phyloP scores from a whole-genome alignment of 352 stramenopile genomes.

The Lagenidium sp. region DNA sequence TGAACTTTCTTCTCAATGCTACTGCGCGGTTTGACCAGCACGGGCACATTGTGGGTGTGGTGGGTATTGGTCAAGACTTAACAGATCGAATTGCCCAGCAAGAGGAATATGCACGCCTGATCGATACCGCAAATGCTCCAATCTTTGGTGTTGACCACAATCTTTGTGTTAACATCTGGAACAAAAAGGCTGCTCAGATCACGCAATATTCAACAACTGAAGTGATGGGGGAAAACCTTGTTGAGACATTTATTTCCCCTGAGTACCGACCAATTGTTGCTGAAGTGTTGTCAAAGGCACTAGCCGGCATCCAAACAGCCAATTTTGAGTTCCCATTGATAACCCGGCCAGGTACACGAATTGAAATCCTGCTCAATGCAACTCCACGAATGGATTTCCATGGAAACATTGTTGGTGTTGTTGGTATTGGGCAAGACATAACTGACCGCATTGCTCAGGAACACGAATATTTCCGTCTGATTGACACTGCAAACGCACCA shows the following conservation, averaged over 20 bases:
- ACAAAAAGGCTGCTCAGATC: slow-evolving; percentile 83
- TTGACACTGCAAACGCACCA: slow-evolving; percentile 70
- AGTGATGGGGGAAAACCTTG: slow-evolving; percentile 78
- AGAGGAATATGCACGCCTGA: slow-evolving; percentile 46
- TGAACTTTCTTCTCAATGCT: slow-evolving; percentile 75
- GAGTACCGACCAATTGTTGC: slow-evolving; percentile 62
- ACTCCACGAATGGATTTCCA: slow-evolving; percentile 55
- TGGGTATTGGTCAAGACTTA: slow-evolving; percentile 59
- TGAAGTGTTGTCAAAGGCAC: slow-evolving; percentile 60
- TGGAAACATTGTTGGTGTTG: slow-evolving; percentile 79
- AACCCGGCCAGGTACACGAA: slow-evolving; percentile 39
- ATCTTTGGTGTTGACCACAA: slow-evolving; percentile 59
- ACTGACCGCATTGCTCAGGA: slow-evolving; percentile 65
- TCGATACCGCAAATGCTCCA: slow-evolving; percentile 59
- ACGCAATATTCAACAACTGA: slow-evolving; percentile 84
- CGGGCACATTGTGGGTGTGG: slow-evolving; percentile 53
- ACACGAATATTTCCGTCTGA: slow-evolving; percentile 63
- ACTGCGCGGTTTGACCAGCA: slow-evolving; percentile 48
- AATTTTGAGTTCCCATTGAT: slow-evolving; percentile 89
- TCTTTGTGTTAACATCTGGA: slow-evolving; percentile 85
- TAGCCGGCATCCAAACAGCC: slow-evolving; percentile 65
- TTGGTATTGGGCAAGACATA: slow-evolving; percentile 82
- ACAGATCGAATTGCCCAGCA: slow-evolving; percentile 47
- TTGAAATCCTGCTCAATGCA: slow-evolving; percentile 73
- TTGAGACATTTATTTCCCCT: slow-evolving; percentile 78